Evolutionary conservation across 257 asterid species (phyloP).

Genomic region (Anisodus acutangulus): DNA sequence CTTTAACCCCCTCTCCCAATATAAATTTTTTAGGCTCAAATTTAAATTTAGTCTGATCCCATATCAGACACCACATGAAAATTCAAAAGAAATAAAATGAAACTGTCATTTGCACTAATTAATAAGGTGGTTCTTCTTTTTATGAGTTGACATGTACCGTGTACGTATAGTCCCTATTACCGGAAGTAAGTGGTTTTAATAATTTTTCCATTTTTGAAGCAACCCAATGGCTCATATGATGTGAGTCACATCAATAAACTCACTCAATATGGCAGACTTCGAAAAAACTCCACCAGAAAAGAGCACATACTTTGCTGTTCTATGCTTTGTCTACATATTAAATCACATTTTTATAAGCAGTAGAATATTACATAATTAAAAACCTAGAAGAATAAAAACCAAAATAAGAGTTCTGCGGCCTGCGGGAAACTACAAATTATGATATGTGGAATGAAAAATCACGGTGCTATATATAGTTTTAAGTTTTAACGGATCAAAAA

Average conservation of each 20-base stretch:
- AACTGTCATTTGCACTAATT: too few relatives aligned
- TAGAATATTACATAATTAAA: neutral
- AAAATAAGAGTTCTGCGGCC: neutral
- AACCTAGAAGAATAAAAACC: neutral
- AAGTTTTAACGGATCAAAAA: neutral
- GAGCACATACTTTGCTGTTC: neutral
- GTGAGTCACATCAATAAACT: constrained; percentile 3
- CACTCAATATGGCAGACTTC: neutral
- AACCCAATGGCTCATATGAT: neutral
- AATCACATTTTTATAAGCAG: neutral
- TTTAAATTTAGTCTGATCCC: too few relatives aligned
- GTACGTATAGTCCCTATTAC: neutral
- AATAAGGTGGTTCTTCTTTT: too few relatives aligned
- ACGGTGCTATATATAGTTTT: neutral
- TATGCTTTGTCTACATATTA: neutral
- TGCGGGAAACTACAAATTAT: too few relatives aligned
- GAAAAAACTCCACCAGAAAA: neutral
- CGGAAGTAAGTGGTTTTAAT: neutral
- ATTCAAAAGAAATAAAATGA: too few relatives aligned
- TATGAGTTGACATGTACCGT: neutral
- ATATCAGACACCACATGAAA: too few relatives aligned
- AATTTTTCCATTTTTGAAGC: constrained; percentile 10
- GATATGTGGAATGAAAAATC: neutral
- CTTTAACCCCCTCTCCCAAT: too few relatives aligned
- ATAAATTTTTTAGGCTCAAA: too few relatives aligned